phyloP scores from a whole-genome alignment of 371 early-diverging fungal species.

The Encephalitozoon hellem region DNA sequence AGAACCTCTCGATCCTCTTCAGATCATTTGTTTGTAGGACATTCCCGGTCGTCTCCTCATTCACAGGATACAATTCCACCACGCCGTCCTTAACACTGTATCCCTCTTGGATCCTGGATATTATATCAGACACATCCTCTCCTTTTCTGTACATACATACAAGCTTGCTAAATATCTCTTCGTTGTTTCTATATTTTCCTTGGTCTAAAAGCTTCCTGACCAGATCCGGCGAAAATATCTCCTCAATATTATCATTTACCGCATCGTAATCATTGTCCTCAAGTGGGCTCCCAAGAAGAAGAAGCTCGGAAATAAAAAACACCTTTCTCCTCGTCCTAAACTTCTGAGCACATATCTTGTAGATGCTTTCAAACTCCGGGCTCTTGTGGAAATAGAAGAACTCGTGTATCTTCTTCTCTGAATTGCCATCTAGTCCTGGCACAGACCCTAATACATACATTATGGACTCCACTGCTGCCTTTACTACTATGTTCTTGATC shows the following conservation, averaged over 20 bases:
- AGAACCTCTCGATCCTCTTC: constrained; percentile 1
- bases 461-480: neutral
- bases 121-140: neutral
- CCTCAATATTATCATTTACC: neutral
- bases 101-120: neutral
- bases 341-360: neutral
- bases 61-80: neutral
- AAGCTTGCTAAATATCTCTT: constrained; percentile 3
- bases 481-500: neutral
- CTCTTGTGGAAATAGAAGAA: neutral
- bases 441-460: neutral
- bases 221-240: neutral
- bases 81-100: neutral
- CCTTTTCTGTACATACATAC: neutral
- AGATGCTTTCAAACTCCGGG: neutral
- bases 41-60: neutral
- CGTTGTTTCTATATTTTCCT: neutral
- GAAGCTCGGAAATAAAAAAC: constrained; percentile 4
- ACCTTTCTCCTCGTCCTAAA: neutral
- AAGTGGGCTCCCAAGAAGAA: neutral
- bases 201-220: neutral
- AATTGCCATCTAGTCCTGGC: neutral
- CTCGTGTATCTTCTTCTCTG: neutral
- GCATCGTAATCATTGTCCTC: neutral
- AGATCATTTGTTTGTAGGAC: neutral